Conservation (phyloP, 345 rosid species). For the Moringa oleifera region DNA sequence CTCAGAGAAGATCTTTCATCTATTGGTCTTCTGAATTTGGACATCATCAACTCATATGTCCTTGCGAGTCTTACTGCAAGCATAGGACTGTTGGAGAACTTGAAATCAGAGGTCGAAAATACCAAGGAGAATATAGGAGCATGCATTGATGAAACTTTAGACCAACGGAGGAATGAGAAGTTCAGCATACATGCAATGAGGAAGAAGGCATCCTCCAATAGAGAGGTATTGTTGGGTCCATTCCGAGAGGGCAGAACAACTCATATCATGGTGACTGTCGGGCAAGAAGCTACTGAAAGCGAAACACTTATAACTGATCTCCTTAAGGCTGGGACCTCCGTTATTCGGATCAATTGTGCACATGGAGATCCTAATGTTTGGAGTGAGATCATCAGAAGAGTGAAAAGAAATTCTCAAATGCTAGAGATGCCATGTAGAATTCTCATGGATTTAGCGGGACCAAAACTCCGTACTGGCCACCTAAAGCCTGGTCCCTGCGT, state of each 20-base stretch:
- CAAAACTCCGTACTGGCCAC: constrained; percentile 59
- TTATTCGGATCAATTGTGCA: constrained; percentile 65
- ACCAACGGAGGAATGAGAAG: constrained; percentile 19
- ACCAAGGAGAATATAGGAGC: constrained; percentile 8
- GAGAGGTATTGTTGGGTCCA: constrained; percentile 47
- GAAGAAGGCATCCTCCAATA: constrained; percentile 30
- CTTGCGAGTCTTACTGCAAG: constrained; percentile 39
- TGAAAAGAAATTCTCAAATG: constrained; percentile 46
- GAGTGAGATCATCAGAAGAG: constrained; percentile 59
- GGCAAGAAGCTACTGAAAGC: constrained; percentile 48
- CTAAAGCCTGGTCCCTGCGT: constrained; percentile 57
- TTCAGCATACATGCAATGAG: constrained; percentile 21
- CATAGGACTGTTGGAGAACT: constrained; percentile 35
- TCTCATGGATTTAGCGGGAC: constrained; percentile 79
- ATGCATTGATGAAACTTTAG: constrained; percentile 14
- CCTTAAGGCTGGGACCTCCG: constrained; percentile 46
- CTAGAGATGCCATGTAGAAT: constrained; percentile 57
- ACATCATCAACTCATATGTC: constrained; percentile 35
- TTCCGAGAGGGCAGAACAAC: constrained; percentile 32
- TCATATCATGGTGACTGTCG: constrained; percentile 64
- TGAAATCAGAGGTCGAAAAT: constrained; percentile 18
- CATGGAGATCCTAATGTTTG: constrained; percentile 55
- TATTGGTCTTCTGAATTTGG: constrained; percentile 43
- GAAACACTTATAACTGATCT: constrained; percentile 45
- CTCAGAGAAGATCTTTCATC: constrained; percentile 41